Evolutionary conservation across 805 yeast genomes (phyloP).

Genomic region (Yamadazyma philogaea): DNA sequence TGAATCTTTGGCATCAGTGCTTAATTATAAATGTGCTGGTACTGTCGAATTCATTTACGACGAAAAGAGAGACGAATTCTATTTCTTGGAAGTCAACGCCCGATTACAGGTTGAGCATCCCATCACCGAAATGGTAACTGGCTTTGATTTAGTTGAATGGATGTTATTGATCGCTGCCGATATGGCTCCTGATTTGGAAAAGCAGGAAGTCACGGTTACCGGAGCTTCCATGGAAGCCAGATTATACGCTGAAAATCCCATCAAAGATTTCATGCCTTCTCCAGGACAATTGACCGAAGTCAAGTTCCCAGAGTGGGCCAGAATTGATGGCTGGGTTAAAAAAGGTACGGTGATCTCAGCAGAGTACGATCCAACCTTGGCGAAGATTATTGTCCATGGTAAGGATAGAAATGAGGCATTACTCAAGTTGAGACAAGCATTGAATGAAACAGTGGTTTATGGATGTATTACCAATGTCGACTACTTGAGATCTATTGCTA

Average conservation of each 20-base stretch:
- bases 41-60: constrained; percentile 96
- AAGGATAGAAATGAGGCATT: constrained; percentile 84
- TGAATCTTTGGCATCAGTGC: constrained; percentile 72
- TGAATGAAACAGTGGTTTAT: constrained; percentile 79
- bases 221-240: constrained; percentile 98
- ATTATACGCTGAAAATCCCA: constrained; percentile 95
- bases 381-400: constrained; percentile 95
- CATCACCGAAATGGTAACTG: constrained; percentile 92
- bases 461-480: constrained; percentile 91
- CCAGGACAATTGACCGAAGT: constrained; percentile 93
- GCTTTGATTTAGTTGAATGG: constrained; percentile 94
- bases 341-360: constrained; percentile 86
- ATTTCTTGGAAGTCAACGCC: constrained; percentile 94
- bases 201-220: constrained; percentile 51
- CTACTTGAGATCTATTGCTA: constrained; percentile 80
- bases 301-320: constrained; percentile 82
- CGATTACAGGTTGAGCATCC: constrained; percentile 98
- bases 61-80: constrained; percentile 79
- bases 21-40: constrained; percentile 95
- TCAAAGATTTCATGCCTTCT: constrained; percentile 89
- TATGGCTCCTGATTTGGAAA: constrained; percentile 71
- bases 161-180: constrained; percentile 92
- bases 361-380: constrained; percentile 94
- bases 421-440: constrained; percentile 69
- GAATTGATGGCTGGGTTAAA: constrained; percentile 92